phyloP scores from a whole-genome alignment of 2,329 filamentous ascomycete genomes.

The Trichoderma arundinaceum region DNA sequence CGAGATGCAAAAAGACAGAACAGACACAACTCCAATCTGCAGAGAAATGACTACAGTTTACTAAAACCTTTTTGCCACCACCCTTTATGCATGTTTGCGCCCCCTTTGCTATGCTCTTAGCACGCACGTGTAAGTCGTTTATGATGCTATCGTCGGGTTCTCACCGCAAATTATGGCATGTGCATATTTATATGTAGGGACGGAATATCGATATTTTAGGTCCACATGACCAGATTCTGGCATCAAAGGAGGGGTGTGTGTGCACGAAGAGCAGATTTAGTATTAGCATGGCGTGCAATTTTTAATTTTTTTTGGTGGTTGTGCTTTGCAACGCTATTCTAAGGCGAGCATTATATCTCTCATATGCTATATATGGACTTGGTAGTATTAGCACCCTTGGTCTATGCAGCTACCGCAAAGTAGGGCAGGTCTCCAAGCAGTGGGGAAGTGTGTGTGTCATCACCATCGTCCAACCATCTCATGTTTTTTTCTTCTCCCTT shows the following conservation, averaged over 20 bases:
- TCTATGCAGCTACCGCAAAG: slow-evolving; percentile 24
- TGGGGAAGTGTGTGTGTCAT: slow-evolving; percentile 26
- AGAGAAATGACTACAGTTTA: slow-evolving; percentile 13
- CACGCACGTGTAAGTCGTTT: slow-evolving; percentile 1
- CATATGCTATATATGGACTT: slow-evolving; percentile 2
- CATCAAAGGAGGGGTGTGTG: neutral
- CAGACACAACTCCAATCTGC: slow-evolving; percentile 26
- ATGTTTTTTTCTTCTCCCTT: neutral
- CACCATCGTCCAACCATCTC: slow-evolving; percentile 12
- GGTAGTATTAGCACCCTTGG: neutral
- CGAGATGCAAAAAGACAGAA: slow-evolving; percentile 12
- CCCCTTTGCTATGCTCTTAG: neutral
- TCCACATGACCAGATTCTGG: slow-evolving; percentile 16
- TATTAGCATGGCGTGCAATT: neutral
- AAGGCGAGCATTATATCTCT: slow-evolving; percentile 21
- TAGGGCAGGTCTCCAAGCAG: slow-evolving; percentile 16
- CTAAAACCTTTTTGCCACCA: no score
- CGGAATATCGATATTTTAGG: neutral
- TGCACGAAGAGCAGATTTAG: neutral
- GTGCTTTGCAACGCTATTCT: neutral
- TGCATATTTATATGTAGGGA: slow-evolving; percentile 10
- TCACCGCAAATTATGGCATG: slow-evolving; percentile 12
- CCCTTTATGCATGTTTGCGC: neutral
- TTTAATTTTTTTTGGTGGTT: neutral
- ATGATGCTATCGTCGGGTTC: neutral